Evolutionary conservation across 176 grass and related monocot species (phyloP).

Genomic region (Phragmites australis): DNA sequence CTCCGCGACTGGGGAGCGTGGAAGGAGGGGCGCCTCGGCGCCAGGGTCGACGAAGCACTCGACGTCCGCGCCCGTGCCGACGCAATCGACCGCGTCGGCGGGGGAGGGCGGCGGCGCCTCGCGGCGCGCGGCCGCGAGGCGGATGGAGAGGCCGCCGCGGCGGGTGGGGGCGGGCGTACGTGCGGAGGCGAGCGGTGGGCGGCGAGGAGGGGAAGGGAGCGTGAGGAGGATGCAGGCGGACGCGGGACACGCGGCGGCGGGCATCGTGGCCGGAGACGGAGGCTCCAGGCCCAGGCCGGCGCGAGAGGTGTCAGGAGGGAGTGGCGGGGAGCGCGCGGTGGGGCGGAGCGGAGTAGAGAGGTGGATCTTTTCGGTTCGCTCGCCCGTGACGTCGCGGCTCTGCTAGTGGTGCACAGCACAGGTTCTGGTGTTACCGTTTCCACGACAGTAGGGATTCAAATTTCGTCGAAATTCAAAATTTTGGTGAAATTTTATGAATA

Average conservation of each 20-base stretch:
- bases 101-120: conserved; percentile 15
- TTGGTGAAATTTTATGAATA: no score
- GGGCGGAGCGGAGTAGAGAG: background rate
- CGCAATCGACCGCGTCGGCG: conserved; percentile 48
- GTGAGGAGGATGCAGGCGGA: conserved; percentile 17
- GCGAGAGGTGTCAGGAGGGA: background rate
- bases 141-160: background rate
- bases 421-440: background rate
- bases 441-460: no score
- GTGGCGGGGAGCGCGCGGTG: background rate
- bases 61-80: conserved; percentile 57
- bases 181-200: background rate
- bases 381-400: background rate
- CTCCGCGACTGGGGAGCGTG: background rate
- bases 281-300: background rate
- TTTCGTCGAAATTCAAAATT: no score
- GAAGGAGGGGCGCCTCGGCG: background rate
- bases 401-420: background rate
- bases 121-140: conserved; percentile 2
- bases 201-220: background rate
- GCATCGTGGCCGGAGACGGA: conserved; percentile 39
- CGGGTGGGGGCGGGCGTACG: background rate
- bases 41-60: conserved; percentile 48
- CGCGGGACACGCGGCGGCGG: conserved; percentile 14
- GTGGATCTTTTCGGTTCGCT: background rate